phyloP scores from a whole-genome alignment of 305 asterid genomes.

The Nicotiana rustica region DNA sequence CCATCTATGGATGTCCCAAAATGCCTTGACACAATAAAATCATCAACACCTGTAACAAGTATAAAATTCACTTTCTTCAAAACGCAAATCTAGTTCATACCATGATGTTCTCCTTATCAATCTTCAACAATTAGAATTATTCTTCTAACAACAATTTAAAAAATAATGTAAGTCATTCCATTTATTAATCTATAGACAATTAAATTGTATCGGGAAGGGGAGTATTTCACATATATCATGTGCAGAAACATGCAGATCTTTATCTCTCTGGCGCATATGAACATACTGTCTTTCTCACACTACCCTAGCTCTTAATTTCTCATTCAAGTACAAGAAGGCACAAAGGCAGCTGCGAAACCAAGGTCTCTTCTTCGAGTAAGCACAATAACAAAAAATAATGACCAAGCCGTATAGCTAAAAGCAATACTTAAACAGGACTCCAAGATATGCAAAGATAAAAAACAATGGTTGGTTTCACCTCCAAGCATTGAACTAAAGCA shows the following conservation, averaged over 20 bases:
- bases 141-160: background rate
- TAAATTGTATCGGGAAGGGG: background rate
- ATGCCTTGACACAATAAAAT: background rate
- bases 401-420: background rate
- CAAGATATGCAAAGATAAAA: background rate
- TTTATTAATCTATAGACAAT: background rate
- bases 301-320: background rate
- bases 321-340: slow-evolving; percentile 27
- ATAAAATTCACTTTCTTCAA: background rate
- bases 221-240: slow-evolving; percentile 10
- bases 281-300: background rate
- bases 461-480: slow-evolving; percentile 16
- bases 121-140: background rate
- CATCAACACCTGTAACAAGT: background rate
- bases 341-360: slow-evolving; percentile 5
- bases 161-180: background rate
- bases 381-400: background rate
- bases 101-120: slow-evolving; percentile 11
- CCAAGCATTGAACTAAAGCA: slow-evolving; percentile 25
- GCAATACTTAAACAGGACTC: background rate
- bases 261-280: background rate
- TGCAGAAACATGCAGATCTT: slow-evolving; percentile 7
- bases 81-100: background rate
- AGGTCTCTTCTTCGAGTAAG: slow-evolving; percentile 20
- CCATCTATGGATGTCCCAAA: background rate